A percentile compares a stretch with the other conserved stretches of the same genome.
These are phyloP conservation scores for Ceriops tagal DNA, from an alignment of 345 rosid species.

Conservation along the genomic window DNA sequence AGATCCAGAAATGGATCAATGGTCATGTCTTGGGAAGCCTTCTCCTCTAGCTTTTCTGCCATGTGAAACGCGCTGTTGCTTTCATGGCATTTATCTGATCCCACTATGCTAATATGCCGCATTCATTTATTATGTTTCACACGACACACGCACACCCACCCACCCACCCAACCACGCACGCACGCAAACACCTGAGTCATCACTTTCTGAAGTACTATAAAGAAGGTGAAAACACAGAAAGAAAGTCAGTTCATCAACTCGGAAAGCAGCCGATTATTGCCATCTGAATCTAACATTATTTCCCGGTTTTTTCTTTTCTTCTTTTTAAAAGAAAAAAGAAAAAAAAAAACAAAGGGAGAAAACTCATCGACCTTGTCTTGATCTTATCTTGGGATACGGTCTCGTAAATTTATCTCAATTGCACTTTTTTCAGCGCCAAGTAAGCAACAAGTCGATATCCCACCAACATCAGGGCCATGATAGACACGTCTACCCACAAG, in stretches of 20 bases:
- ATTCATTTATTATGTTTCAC: too few relatives aligned
- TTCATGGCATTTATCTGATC: too few relatives aligned
- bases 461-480: slow-evolving; percentile 91
- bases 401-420: slow-evolving; percentile 38
- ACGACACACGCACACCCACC: too few relatives aligned
- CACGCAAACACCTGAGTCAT: slow-evolving; percentile 15
- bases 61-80: slow-evolving; percentile 25
- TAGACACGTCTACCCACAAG: slow-evolving; percentile 77
- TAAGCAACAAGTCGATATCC: slow-evolving; percentile 87
- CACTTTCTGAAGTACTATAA: slow-evolving; percentile 9
- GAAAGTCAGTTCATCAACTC: slow-evolving; percentile 27
- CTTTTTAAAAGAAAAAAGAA: too few relatives aligned
- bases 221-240: neutral
- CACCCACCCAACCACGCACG: too few relatives aligned
- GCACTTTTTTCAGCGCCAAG: slow-evolving; percentile 71
- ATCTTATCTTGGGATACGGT: neutral
- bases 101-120: too few relatives aligned
- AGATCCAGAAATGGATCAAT: slow-evolving; percentile 28
- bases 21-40: slow-evolving; percentile 28
- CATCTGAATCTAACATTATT: slow-evolving; percentile 50
- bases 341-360: slow-evolving; percentile 1
- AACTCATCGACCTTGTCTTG: slow-evolving; percentile 22
- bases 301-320: slow-evolving; percentile 11
- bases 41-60: slow-evolving; percentile 22
- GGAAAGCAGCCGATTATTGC: slow-evolving; percentile 14